Evolutionary conservation across 2,329 filamentous ascomycete species (phyloP), one percentile per base, ranked within the genome.

Genomic region (Xylariaceae sp.): DNA sequence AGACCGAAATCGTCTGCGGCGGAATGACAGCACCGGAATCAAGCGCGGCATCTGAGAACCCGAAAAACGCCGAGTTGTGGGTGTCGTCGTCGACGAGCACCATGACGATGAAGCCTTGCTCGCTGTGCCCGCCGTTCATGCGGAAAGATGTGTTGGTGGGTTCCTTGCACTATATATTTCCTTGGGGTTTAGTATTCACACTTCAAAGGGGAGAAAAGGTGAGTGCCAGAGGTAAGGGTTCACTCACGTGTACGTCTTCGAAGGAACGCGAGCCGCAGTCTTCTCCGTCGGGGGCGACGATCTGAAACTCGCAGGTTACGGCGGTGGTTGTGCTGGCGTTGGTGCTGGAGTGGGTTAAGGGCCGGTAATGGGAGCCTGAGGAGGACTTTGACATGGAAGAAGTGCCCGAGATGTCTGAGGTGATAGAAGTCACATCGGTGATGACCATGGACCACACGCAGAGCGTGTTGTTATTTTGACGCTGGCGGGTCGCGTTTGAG

Each of bases 401-500:
- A n/a, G n/a, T n/a, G n/a, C n/a, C n/a, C n/a, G n/a, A n/a, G n/a
- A n/a, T 14, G 27, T 32, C 27, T 12, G 12, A 32, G 27, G 27
- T 32, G 16, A 32, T 14, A 32, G 27, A 16, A 14, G 7, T 32
- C 27, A 16, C 27, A 32, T 32, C 7, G 27, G n/a, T 37, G 21
- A 58, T 33, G 5, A 16, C 20, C 22, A 59, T 39, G 37, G 43
- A 20, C 55, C 55, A 59, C 1, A 29, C 12, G 41, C 57, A 59
- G n/a, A 38, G 3, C 2, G 39, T 42, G 19, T 44, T 39, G 8
- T 45, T n/a, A 5, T 32, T 6, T 4, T n/a, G 23, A 6, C 39
- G 42, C 16, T 20, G 40, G 25, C 57, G 57, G 34, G 29, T 17
- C 14, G 44, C 40, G n/a, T 51, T 22, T 19, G 40, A 47, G 7